phyloP scores from a whole-genome alignment of 2,329 filamentous ascomycete species.

The Trichophaea hybrida region DNA sequence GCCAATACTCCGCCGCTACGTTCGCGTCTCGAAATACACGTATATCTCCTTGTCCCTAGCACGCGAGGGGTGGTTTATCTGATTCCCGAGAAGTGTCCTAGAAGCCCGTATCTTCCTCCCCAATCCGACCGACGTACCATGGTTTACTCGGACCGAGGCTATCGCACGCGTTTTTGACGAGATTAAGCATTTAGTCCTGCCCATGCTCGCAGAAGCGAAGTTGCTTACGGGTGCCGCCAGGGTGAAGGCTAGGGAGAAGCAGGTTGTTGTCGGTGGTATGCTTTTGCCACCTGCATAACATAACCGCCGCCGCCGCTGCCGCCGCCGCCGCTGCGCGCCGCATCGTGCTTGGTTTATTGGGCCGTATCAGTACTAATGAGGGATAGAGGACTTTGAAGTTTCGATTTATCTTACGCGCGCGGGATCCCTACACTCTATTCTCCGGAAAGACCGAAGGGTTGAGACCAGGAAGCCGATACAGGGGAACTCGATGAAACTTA shows the following conservation, averaged over 20 bases:
- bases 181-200: conserved; percentile 71
- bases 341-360: conserved; percentile 7
- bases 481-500: not conserved
- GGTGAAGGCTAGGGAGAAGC: conserved; percentile 42
- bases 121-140: conserved; percentile 69
- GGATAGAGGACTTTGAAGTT: conserved; percentile 81
- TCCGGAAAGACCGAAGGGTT: conserved; percentile 31
- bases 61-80: conserved; percentile 49
- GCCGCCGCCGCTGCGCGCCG: not conserved
- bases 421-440: conserved; percentile 66
- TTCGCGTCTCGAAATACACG: conserved; percentile 24
- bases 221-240: conserved; percentile 35
- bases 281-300: conserved; percentile 1
- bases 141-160: conserved; percentile 63
- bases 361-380: conserved; percentile 10
- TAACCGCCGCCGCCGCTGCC: too few species aligned
- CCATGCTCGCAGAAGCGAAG: conserved; percentile 78
- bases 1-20: conserved; percentile 21
- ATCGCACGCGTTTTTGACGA: conserved; percentile 72
- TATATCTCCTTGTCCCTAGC: conserved; percentile 10
- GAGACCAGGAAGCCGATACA: not conserved
- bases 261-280: conserved; percentile 67
- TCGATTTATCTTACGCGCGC: conserved; percentile 85
- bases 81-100: conserved; percentile 58
- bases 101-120: conserved; percentile 95